phyloP scores from a whole-genome alignment of 345 rosid species.

The Pistacia atlantica region DNA sequence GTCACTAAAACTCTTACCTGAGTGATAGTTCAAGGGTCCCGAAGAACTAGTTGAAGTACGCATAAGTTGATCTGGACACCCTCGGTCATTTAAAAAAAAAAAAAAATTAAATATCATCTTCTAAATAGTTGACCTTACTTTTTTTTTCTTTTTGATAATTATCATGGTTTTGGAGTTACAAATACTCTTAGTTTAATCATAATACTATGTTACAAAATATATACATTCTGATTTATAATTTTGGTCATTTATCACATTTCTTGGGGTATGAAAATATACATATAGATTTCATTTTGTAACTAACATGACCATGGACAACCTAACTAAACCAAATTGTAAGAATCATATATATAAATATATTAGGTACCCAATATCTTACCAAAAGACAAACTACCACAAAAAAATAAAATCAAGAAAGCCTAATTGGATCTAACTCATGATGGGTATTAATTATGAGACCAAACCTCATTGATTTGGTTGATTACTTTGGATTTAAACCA shows the following conservation, averaged over 20 bases:
- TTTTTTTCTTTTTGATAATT: too few relatives aligned
- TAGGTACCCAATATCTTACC: slow-evolving; percentile 31
- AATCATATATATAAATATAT: slow-evolving; percentile 15
- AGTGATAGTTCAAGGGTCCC: too few relatives aligned
- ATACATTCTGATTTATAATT: too few relatives aligned
- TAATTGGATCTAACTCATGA: slow-evolving; percentile 10
- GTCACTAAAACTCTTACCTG: too few relatives aligned
- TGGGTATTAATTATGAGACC: background rate
- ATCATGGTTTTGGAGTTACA: too few relatives aligned
- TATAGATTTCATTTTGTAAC: slow-evolving; percentile 27
- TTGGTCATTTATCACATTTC: too few relatives aligned
- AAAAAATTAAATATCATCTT: background rate
- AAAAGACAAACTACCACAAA: slow-evolving; percentile 10
- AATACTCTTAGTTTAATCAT: too few relatives aligned
- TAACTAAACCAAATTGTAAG: slow-evolving; percentile 25
- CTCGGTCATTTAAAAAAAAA: too few relatives aligned
- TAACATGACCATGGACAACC: slow-evolving; percentile 21
- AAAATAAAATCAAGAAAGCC: background rate
- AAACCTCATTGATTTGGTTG: slow-evolving; percentile 12
- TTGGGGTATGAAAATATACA: background rate
- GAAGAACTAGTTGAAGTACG: too few relatives aligned
- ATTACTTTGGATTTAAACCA: slow-evolving; percentile 16
- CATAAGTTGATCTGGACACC: too few relatives aligned
- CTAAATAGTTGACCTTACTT: background rate
- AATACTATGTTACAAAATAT: too few relatives aligned